Evolutionary conservation across 2,329 filamentous ascomycete species (phyloP).

Genomic region (Cadophora gregata): DNA sequence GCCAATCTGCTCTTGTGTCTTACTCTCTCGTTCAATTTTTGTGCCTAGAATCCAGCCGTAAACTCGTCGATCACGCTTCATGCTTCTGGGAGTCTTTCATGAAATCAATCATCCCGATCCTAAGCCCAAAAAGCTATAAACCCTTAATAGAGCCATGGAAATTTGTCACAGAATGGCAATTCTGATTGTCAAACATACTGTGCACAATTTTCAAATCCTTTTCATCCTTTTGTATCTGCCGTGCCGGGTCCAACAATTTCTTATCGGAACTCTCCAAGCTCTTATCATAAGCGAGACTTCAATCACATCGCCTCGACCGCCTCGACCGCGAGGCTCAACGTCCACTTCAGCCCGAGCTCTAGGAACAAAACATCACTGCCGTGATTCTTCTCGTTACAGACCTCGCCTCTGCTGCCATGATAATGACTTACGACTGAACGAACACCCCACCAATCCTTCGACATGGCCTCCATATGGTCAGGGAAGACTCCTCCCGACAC

Average conservation of each 20-base stretch:
- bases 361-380: background rate
- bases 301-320: slow-evolving; percentile 22
- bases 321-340: slow-evolving; percentile 10
- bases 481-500: slow-evolving; percentile 28
- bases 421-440: slow-evolving; percentile 15
- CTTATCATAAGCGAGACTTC: slow-evolving; percentile 25
- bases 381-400: background rate
- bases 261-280: background rate
- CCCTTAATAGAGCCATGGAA: too few species aligned
- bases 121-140: too few species aligned
- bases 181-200: too few species aligned
- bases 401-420: background rate
- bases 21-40: too few species aligned
- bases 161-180: too few species aligned
- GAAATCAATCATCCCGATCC: too few species aligned
- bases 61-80: too few species aligned
- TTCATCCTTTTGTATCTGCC: too few species aligned
- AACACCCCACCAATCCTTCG: background rate
- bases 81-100: too few species aligned
- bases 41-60: too few species aligned
- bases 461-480: slow-evolving; percentile 43
- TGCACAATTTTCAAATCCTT: too few species aligned
- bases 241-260: slow-evolving; percentile 31
- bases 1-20: too few species aligned
- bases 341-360: background rate